Evolutionary conservation across 192 early-diverging fungal genomes (phyloP), one percentile per base, ranked within the genome.

Genomic region (Rhizoclosmatium globosum): DNA sequence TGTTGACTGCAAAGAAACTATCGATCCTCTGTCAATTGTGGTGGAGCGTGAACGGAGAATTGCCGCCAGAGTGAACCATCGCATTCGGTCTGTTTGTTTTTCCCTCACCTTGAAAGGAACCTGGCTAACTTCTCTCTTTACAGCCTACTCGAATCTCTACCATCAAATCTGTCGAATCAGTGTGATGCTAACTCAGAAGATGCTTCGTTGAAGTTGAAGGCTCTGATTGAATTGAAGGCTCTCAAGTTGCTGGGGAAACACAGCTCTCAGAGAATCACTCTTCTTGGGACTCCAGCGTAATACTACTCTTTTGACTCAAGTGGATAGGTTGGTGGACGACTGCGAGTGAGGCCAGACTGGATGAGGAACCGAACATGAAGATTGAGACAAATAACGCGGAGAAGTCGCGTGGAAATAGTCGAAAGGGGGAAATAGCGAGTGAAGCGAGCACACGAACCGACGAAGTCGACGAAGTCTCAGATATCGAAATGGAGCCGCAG

Each of bases 171-270:
- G 39, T 76, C 74, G 42, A 72, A 82, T 77, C 15, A 41, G 13
- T 17, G 4, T 70, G 19, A 3, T 3, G 71, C 47, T 19, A 21
- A 7, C 76, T 56, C 80, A 69, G 21, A 13, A 3, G 19, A 58
- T 3, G 82, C 74, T 21, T 88, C 89, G 65, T 79, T 87, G 38
- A 95, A 96, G 72, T 76, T 97, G 2, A 87, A 90, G 68, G 93
- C 94, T 9, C 78, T 95, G 7, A 94, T 97, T 65, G 97, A 99
- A 87, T 85, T 97, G 77, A 98, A 97, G 84, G 83, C 91, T 11
- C 86, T 99, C 43, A 85, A 90, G 58, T 83, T 99, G 50, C 82
- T 94, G 56, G 87, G 92, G 57, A 93, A 93, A 81, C 96, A 97
- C 90, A 89, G 85, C 85, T 82, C 82, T 94, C 64, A 71, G 83